Evolutionary conservation across 768 basidiomycete genomes (phyloP), one percentile per base, ranked within the genome.

Genomic region (Naganishia friedmannii): DNA sequence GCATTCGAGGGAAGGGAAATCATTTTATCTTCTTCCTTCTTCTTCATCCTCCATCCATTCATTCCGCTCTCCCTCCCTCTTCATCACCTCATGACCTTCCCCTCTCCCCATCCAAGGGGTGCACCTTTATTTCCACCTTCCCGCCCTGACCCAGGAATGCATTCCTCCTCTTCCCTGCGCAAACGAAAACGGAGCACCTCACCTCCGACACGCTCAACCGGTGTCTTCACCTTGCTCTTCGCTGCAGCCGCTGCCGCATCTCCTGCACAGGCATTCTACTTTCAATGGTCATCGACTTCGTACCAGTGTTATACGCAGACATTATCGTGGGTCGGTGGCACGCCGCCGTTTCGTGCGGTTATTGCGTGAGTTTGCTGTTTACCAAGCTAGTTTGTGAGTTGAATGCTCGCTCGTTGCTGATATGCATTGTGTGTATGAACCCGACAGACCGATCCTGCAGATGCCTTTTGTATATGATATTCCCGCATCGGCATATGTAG

Each of bases 381-480:
- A 15, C 45, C 54, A 28, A 19, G 56, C 13, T 48, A 23, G 8
- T 45, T 45, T 26, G 42, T 12, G 53, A 28, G n/a, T n/a, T 13
- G 45, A 7, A 17, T 46, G 23, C 8, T 26, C n/a, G 26, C n/a
- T 26, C 23, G 53, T 39, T 34, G n/a, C n/a, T 26, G 4, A 55
- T 55, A 29, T 28, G 51, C 4, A 34, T 3, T 23, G 19, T 23
- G 28, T n/a, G 15, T 39, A 34, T 29, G 66, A 42, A 42, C 7
- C 32, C 19, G 28, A 8, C 45, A 72, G 71, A 26, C 71, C 71
- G 39, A 37, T 54, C 10, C 46, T 72, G 34, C 71, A 72, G 65
- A 56, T 53, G 39, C 54, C 71, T n/a, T 72, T 72, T 55, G 67
- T 72, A 0, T 72, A 72, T 53, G 31, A 63, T 15, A 72, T 72